Evolutionary conservation across 768 basidiomycete genomes (phyloP), one percentile per base, ranked within the genome.

Genomic region (Mycena crocata): DNA sequence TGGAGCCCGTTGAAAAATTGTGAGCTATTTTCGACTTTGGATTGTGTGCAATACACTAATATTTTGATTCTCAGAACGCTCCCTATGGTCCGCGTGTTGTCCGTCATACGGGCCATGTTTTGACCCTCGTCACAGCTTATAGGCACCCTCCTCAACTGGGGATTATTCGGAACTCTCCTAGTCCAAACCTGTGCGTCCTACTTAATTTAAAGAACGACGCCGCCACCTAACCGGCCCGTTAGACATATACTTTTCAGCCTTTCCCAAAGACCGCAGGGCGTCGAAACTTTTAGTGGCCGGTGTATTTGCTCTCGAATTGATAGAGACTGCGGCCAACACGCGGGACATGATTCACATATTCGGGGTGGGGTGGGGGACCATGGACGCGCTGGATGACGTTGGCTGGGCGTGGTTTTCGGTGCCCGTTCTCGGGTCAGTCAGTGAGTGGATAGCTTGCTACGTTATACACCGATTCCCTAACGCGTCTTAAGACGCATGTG

Each of bases 231-330:
- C 14, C 40, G n/a, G 7, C 50, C 8, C 28, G 3, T 3, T 51
- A 69, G 68, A 57, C 42, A 23, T 69, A 4, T 69, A 66, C 84
- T 85, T 26, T 78, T 78, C 59, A 78, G 78, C 71, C 76, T 78
- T 51, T 79, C 84, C 69, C 14, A 65, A 64, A 17, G 73, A 75
- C 44, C 51, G 61, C 5, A n/a, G 8, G 2, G 21, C 57, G 14
- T 62, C 42, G 19, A 75, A 72, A 49, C 14, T 42, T 4, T 37
- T 74, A 17, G 72, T 75, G 34, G 37, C 48, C 24, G 55, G 64
- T 42, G 55, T 75, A 15, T 50, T 65, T 51, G 19, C 73, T 8
- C 60, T 67, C 4, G 73, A 75, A 42, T 57, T 71, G 15, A 24
- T 72, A 26, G 70, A 75, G 44, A 70, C 72, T 2, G n/a, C 71